These are phyloP conservation scores for Trichoderma koningiopsis DNA, from an alignment of 2,329 filamentous ascomycete genomes.

Conservation along the genomic window DNA sequence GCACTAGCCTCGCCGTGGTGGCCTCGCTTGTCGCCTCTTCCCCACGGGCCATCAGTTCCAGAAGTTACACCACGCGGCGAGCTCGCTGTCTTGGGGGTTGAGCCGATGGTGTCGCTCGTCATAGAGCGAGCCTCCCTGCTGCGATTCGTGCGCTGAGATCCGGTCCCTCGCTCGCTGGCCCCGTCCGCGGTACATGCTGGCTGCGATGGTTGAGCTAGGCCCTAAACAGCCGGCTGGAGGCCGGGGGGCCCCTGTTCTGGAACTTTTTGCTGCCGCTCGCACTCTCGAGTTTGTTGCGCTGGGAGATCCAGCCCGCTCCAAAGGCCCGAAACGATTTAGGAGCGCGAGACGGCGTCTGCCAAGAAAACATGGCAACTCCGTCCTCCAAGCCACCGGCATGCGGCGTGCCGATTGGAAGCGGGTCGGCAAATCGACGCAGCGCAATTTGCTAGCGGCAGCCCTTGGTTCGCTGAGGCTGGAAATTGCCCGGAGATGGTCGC, in stretches of 20 bases:
- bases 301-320: constrained; percentile 1
- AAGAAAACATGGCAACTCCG: constrained; percentile 20
- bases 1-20: neutral
- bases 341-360: neutral
- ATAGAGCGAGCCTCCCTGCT: neutral
- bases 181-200: constrained; percentile 1
- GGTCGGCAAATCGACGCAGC: constrained; percentile 4
- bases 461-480: neutral
- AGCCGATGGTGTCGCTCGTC: constrained; percentile 15
- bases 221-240: neutral
- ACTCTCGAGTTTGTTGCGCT: neutral
- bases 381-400: constrained; percentile 20
- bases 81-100: constrained; percentile 10
- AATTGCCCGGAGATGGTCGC: constrained; percentile 21
- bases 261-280: neutral
- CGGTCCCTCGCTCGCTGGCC: constrained; percentile 10
- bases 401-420: constrained; percentile 14
- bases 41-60: constrained; percentile 18
- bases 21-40: constrained; percentile 15
- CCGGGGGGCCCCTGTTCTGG: neutral
- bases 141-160: constrained; percentile 16
- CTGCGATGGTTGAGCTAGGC: constrained; percentile 17
- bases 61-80: constrained; percentile 11
- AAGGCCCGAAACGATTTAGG: constrained; percentile 22
- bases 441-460: neutral